Percentiles rank a stretch among this genome's conserved stretches.
Conservation (phyloP, 163 green algal species). For the Chloromonas sp. region DNA sequence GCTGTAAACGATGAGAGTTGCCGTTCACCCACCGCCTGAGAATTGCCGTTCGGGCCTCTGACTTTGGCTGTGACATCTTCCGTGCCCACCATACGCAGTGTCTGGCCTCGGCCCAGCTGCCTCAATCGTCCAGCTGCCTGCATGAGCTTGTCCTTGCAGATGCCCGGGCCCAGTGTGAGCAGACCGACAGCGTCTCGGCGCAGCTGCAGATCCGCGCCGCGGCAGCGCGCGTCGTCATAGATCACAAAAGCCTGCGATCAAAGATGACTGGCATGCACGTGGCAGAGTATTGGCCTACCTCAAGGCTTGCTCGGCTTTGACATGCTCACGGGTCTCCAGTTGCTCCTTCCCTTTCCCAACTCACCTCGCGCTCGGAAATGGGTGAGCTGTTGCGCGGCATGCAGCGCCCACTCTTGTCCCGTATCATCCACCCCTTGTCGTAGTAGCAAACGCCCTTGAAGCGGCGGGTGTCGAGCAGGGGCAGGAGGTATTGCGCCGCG, state of each 20-base stretch:
- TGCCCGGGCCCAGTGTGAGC: conserved; percentile 45
- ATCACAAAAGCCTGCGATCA: conserved; percentile 29
- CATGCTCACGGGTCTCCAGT: conserved; percentile 19
- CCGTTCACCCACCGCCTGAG: background rate
- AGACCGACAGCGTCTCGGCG: conserved; percentile 35
- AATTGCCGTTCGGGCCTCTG: background rate
- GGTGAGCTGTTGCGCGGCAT: conserved; percentile 10
- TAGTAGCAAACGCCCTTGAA: too few relatives aligned
- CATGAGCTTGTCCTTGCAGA: conserved; percentile 56
- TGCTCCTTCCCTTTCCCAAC: background rate
- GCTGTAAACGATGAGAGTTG: too few relatives aligned
- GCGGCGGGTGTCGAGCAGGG: too few relatives aligned
- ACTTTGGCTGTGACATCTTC: conserved; percentile 46
- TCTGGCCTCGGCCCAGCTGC: conserved; percentile 45
- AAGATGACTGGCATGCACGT: too few relatives aligned
- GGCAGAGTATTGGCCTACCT: too few relatives aligned
- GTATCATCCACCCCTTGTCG: too few relatives aligned
- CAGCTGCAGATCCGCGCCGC: conserved; percentile 46
- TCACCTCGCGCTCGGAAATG: background rate
- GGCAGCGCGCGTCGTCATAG: conserved; percentile 53
- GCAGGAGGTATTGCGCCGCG: too few relatives aligned
- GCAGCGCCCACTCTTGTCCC: too few relatives aligned
- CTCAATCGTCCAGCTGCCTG: conserved; percentile 38
- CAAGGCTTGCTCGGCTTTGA: conserved; percentile 18
- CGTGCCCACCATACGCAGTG: conserved; percentile 29